These are phyloP conservation scores for Sorghum bicolor DNA, from an alignment of 176 grass and related monocot species.

Conservation along the genomic window Sorghum_bicolor_NCBIv3 NC_012879.2:15569001-15569500, in stretches of 20 bases:
- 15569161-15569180: slow-evolving; percentile 29
- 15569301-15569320: slow-evolving; percentile 86
- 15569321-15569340: slow-evolving; percentile 81
- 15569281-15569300: slow-evolving; percentile 82
- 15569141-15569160: slow-evolving; percentile 35
- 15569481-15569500: slow-evolving; percentile 24
- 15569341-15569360: slow-evolving; percentile 87
- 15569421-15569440: neutral
- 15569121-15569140: slow-evolving; percentile 28
- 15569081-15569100: neutral
- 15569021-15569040: slow-evolving; percentile 79
- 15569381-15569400: slow-evolving; percentile 21
- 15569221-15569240: slow-evolving; percentile 94
- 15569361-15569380: slow-evolving; percentile 65
- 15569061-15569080: slow-evolving; percentile 34
- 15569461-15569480: slow-evolving; percentile 13
- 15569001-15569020: slow-evolving; percentile 74
- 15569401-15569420: slow-evolving; percentile 16
- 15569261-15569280: slow-evolving; percentile 88
- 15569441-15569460: slow-evolving; percentile 2
- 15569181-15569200: slow-evolving; percentile 74
- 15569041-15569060: slow-evolving; percentile 86
- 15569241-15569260: slow-evolving; percentile 94
- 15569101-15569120: slow-evolving; percentile 22
- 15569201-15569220: slow-evolving; percentile 65